phyloP scores from a whole-genome alignment of 345 rosid genomes.

The Moringa oleifera region DNA sequence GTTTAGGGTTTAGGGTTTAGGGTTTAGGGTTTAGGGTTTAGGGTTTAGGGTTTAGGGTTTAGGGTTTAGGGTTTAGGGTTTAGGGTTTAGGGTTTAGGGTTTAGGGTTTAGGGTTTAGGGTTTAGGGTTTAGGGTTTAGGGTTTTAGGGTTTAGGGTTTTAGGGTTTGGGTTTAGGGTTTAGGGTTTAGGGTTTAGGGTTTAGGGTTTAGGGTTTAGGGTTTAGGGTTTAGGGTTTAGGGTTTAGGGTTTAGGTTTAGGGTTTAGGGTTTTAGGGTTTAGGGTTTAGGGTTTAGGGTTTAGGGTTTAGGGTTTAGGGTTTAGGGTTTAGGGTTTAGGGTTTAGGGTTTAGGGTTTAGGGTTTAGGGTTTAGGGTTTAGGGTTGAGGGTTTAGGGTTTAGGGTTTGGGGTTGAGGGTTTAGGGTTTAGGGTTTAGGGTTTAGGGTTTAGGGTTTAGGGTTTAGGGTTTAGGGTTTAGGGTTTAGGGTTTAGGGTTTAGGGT shows the following conservation, averaged over 20 bases:
- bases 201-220: conserved; percentile 9
- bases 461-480: conserved; percentile 6
- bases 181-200: conserved; percentile 8
- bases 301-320: conserved; percentile 16
- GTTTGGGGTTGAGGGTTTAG: too few relatives aligned
- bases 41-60: conserved; percentile 16
- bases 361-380: conserved; percentile 8
- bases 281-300: conserved; percentile 7
- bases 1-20: conserved; percentile 17
- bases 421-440: conserved; percentile 14
- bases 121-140: conserved; percentile 19
- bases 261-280: neutral
- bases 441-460: conserved; percentile 14
- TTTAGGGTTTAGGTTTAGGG: conserved; percentile 5
- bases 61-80: conserved; percentile 14
- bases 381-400: too few relatives aligned
- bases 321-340: conserved; percentile 15
- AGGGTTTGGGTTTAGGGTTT: too few relatives aligned
- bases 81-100: conserved; percentile 19
- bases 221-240: conserved; percentile 6
- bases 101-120: conserved; percentile 15
- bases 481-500: conserved; percentile 6
- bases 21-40: conserved; percentile 12
- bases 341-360: conserved; percentile 8
- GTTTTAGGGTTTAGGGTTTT: conserved; percentile 19